These are phyloP conservation scores for Glycine tomentella DNA, from an alignment of 306 rosid genomes.

Conservation along the genomic window DNA sequence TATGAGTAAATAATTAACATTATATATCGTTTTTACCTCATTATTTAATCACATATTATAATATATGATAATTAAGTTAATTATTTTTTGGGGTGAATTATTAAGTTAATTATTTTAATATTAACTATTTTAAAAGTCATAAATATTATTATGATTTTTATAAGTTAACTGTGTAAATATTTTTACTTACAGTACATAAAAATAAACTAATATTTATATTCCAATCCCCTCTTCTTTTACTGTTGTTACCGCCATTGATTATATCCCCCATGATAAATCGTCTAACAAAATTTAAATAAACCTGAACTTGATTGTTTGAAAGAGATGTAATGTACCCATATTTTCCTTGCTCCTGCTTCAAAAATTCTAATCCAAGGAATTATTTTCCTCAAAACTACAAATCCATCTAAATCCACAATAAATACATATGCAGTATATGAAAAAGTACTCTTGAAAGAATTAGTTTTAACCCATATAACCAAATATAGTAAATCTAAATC, in stretches of 20 bases:
- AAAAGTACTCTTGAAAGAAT: neutral
- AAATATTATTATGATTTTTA: no score
- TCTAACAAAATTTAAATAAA: neutral
- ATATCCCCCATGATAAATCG: neutral
- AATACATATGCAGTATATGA: neutral
- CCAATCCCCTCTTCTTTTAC: neutral
- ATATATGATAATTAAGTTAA: no score
- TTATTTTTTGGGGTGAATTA: no score
- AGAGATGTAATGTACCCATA: neutral
- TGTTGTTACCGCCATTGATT: no score
- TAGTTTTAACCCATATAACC: neutral
- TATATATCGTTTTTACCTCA: no score
- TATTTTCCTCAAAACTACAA: neutral
- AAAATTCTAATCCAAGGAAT: neutral
- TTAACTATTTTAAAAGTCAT: no score
- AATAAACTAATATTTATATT: neutral
- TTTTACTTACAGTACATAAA: no score
- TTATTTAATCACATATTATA: no score
- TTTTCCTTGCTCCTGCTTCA: neutral
- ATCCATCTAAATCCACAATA: neutral
- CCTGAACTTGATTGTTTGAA: neutral
- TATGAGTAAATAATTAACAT: neutral
- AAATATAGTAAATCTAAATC: no score
- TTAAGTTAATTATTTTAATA: no score
- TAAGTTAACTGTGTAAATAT: no score